A percentile compares a stretch with the other conserved stretches of the same genome.
Conservation (phyloP, 192 early-diverging fungal species). For the Backusella macrospora region DNA sequence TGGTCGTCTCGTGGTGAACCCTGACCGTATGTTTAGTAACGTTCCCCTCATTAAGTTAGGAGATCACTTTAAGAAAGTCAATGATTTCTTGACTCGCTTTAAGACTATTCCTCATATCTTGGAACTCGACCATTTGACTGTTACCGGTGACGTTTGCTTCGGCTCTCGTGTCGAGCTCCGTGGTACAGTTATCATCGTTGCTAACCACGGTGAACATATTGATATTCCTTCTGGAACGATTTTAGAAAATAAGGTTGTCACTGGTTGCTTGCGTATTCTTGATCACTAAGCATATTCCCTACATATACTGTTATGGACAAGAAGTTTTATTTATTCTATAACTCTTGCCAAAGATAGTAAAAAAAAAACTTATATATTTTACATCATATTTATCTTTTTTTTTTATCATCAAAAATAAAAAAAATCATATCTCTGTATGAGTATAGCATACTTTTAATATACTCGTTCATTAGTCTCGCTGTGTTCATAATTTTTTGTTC, state of each 20-base stretch:
- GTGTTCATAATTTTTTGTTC: no score
- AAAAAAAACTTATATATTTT: neutral
- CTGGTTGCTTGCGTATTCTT: conserved; percentile 89
- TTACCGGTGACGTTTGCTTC: conserved; percentile 98
- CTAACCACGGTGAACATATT: conserved; percentile 96
- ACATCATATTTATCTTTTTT: neutral
- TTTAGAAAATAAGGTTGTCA: conserved; percentile 98
- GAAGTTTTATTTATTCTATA: neutral
- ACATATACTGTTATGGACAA: neutral
- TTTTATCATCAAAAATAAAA: no score
- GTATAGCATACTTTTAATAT: no score
- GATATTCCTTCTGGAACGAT: conserved; percentile 95
- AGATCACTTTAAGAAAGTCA: conserved; percentile 97
- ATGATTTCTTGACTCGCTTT: conserved; percentile 87
- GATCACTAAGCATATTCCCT: conserved; percentile 65
- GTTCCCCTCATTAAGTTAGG: conserved; percentile 96
- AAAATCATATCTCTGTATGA: no score
- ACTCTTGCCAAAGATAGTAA: neutral
- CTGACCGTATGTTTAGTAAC: conserved; percentile 90
- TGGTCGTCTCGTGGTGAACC: conserved; percentile 90
- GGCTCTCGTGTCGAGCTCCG: conserved; percentile 87
- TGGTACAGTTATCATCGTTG: conserved; percentile 98
- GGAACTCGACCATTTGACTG: conserved; percentile 96
- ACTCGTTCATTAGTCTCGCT: no score
- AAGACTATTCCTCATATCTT: conserved; percentile 94